Percentiles rank a stretch among this genome's conserved stretches.
These are phyloP conservation scores for Cutaneotrichosporon arboriforme DNA, from an alignment of 1,284 basidiomycete species.

Conservation along the genomic window DNA sequence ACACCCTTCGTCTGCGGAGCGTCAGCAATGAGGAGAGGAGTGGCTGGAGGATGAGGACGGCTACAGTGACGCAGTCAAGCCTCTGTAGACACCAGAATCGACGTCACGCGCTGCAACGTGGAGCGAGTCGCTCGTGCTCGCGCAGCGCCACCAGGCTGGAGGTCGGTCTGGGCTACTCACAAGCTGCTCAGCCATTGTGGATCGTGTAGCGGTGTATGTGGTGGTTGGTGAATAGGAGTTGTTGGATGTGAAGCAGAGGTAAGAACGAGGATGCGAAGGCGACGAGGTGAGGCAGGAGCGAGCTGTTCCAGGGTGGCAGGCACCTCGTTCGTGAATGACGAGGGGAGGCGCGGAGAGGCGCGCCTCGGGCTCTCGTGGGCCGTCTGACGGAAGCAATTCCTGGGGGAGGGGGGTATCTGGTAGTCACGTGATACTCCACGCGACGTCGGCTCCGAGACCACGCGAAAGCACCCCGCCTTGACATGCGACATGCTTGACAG, in stretches of 20 bases:
- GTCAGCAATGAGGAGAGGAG: slow-evolving; percentile 5
- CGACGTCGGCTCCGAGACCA: no score
- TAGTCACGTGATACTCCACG: no score
- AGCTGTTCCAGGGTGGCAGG: background rate
- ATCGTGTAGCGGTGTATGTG: background rate
- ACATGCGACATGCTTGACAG: no score
- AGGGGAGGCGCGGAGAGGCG: no score
- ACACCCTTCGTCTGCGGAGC: slow-evolving; percentile 60
- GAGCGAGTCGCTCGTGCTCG: no score
- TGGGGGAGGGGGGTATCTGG: no score
- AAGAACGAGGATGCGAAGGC: background rate
- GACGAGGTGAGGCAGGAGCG: background rate
- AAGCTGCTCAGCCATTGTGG: slow-evolving; percentile 62
- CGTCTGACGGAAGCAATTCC: no score
- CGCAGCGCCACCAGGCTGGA: no score
- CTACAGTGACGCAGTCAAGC: background rate
- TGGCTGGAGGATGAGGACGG: background rate
- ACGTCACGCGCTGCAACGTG: background rate
- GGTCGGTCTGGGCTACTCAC: slow-evolving; percentile 49
- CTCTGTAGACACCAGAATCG: no score
- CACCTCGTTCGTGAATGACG: no score
- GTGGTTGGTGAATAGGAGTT: slow-evolving; percentile 4
- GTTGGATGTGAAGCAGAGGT: slow-evolving; percentile 4
- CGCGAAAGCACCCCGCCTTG: no score
- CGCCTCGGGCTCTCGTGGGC: no score